Evolutionary conservation across 129 eudicot genomes (phyloP).

Genomic region (Pulicaria dysenterica): DNA sequence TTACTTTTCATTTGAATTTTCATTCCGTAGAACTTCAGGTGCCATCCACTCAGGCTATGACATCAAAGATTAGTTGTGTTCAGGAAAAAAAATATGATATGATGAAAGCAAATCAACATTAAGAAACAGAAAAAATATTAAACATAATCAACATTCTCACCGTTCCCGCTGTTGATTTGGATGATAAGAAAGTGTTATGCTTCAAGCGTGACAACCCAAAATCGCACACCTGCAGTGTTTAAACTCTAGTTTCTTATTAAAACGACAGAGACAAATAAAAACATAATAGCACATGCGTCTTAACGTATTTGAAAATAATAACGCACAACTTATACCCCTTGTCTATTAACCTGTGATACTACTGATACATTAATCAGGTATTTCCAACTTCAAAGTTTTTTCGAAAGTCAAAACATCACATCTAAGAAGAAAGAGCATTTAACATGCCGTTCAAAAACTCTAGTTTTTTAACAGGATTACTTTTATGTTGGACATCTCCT

Average conservation of each 20-base stretch:
- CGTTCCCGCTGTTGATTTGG: constrained; percentile 99
- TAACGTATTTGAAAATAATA: neutral
- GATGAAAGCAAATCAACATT: constrained; percentile 19
- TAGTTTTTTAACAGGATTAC: too few relatives aligned
- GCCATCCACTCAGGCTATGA: constrained; percentile 98
- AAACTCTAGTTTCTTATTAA: constrained; percentile 15
- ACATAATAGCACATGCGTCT: neutral
- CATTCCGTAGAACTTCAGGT: constrained; percentile 94
- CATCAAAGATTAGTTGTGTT: constrained; percentile 26
- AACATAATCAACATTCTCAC: constrained; percentile 48
- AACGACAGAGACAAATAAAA: constrained; percentile 5
- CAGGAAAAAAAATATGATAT: neutral
- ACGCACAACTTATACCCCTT: neutral
- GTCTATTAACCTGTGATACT: constrained; percentile 1
- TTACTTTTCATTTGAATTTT: constrained; percentile 94
- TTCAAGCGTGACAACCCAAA: constrained; percentile 97
- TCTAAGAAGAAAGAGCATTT: too few relatives aligned
- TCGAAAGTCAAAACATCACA: too few relatives aligned
- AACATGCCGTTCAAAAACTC: too few relatives aligned
- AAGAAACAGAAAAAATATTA: constrained; percentile 7
- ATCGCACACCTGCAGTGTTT: constrained; percentile 77
- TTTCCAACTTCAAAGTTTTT: too few relatives aligned
- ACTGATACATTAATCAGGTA: neutral
- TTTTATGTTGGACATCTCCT: too few relatives aligned
- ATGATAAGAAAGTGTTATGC: constrained; percentile 96